Evolutionary conservation across 2,329 filamentous ascomycete genomes (phyloP).

Genomic region (Epichloe typhina): DNA sequence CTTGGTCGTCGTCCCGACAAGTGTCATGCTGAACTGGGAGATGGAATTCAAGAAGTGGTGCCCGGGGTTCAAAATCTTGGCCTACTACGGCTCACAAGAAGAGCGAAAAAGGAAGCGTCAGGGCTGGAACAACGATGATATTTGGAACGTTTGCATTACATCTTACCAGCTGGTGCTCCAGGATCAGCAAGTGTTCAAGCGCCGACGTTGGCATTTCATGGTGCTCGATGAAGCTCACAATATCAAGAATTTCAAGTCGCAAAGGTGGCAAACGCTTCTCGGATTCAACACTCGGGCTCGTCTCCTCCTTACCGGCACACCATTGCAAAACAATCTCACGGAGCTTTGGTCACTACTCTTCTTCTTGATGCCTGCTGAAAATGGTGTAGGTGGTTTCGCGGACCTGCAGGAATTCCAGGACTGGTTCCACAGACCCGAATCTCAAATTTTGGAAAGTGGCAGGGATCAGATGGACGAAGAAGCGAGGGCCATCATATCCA

Average conservation of each 20-base stretch:
- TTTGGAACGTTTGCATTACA: slow-evolving; percentile 96
- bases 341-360: slow-evolving; percentile 95
- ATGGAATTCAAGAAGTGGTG: slow-evolving; percentile 99
- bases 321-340: slow-evolving; percentile 90
- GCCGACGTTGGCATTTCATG: slow-evolving; percentile 92
- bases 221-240: slow-evolving; percentile 97
- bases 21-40: slow-evolving; percentile 98
- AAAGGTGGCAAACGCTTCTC: slow-evolving; percentile 89
- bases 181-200: slow-evolving; percentile 86
- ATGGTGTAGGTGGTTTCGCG: slow-evolving; percentile 78
- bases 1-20: slow-evolving; percentile 90
- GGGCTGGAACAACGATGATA: slow-evolving; percentile 85
- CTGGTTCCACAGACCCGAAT: slow-evolving; percentile 89
- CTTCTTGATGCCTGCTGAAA: slow-evolving; percentile 87
- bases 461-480: slow-evolving; percentile 91
- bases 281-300: slow-evolving; percentile 85
- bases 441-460: slow-evolving; percentile 90
- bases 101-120: slow-evolving; percentile 83
- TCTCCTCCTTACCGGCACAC: slow-evolving; percentile 82
- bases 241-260: slow-evolving; percentile 98
- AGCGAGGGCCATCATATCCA: slow-evolving; percentile 78
- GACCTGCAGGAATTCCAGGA: slow-evolving; percentile 93
- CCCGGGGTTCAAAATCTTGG: slow-evolving; percentile 93
- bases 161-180: slow-evolving; percentile 94
- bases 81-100: slow-evolving; percentile 89